These are phyloP conservation scores for Stropharia rugosoannulata DNA, from an alignment of 768 basidiomycete genomes.

Conservation along the genomic window DNA sequence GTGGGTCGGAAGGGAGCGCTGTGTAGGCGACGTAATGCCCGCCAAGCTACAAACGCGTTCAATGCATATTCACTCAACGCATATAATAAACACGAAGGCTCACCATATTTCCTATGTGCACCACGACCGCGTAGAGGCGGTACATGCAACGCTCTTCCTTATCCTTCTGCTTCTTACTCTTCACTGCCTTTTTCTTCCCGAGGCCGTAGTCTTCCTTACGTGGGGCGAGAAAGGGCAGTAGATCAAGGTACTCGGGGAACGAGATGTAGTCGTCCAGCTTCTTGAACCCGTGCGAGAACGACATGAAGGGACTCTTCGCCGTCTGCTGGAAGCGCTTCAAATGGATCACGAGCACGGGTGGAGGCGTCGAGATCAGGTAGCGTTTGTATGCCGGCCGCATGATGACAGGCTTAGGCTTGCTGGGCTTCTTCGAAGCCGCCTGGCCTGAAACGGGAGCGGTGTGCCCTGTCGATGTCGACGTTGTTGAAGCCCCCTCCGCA, in stretches of 20 bases:
- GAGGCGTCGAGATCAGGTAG: slow-evolving; percentile 84
- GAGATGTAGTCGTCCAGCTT: slow-evolving; percentile 91
- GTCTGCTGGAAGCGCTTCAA: slow-evolving; percentile 94
- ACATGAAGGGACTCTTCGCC: slow-evolving; percentile 57
- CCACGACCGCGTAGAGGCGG: slow-evolving; percentile 75
- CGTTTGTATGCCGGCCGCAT: slow-evolving; percentile 90
- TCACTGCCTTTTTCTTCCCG: slow-evolving; percentile 13
- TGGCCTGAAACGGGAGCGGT: neutral
- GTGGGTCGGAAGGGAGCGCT: slow-evolving; percentile 51
- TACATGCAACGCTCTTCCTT: slow-evolving; percentile 37
- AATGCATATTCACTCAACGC: slow-evolving; percentile 5
- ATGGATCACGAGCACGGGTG: slow-evolving; percentile 89
- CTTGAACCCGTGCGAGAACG: slow-evolving; percentile 73
- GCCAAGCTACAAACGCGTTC: slow-evolving; percentile 55
- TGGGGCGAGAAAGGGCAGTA: slow-evolving; percentile 86
- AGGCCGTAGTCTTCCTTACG: slow-evolving; percentile 68
- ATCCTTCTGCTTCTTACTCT: slow-evolving; percentile 10
- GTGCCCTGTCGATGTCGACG: slow-evolving; percentile 12
- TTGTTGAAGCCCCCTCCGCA: neutral
- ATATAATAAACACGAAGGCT: slow-evolving; percentile 21
- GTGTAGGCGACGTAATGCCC: slow-evolving; percentile 90
- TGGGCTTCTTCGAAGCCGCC: slow-evolving; percentile 20
- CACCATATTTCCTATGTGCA: slow-evolving; percentile 88
- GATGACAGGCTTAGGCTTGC: slow-evolving; percentile 58
- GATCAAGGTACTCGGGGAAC: slow-evolving; percentile 85